Base-by-base conservation (phyloP, 2,329 filamentous ascomycete genomes). In the Berkeleyomyces basicola region DNA sequence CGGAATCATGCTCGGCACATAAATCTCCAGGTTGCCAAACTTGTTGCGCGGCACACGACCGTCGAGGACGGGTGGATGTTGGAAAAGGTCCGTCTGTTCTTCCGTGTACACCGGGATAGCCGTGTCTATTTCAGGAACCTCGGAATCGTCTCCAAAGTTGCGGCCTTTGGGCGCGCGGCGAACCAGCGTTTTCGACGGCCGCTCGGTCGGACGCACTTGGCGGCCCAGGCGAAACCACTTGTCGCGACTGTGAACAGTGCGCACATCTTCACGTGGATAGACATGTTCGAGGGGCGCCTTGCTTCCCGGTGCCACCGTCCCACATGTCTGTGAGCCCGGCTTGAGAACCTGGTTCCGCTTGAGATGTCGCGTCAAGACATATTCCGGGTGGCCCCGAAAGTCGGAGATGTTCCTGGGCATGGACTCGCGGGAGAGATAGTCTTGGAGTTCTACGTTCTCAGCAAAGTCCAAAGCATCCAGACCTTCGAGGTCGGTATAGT, bases 11-110 rank as follows among this genome's bases (percentile, higher is more conserved):
- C 84, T 89, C 0, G 89, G 85, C 9, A 96, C 90, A 71, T 92
- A 97, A 46, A 95, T 81, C 69, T 97, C 93, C 64, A 97, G 85
- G 70, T 99, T 99, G 9, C 90, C 90, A 72, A 90, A 99, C 16
- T 86, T 85, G 70, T 99, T 99, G 74, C 89, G 92, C 0, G 93
- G 92, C 1, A 97, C 80, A 10, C 78, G 77, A 0, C 90, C 91
- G 60, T 84, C 75, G 3, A 87, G 77, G 1, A 97, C 85, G 0
- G 90, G 85, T 0, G 89, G 87, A 0, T 92, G 82, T 10, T 81
- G 74, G 72, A 95, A 97, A 0, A 85, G 65, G 11, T 86, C 81
- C 0, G 92, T 89, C 69, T 90, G 84, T 7, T 82, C 79, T 16
- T 77, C 70, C 0, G 77, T 82, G 68, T 82, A 87, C 1, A 86